phyloP scores from a whole-genome alignment of 1,284 basidiomycete species.

The Fomitiporia mediterranea region DNA sequence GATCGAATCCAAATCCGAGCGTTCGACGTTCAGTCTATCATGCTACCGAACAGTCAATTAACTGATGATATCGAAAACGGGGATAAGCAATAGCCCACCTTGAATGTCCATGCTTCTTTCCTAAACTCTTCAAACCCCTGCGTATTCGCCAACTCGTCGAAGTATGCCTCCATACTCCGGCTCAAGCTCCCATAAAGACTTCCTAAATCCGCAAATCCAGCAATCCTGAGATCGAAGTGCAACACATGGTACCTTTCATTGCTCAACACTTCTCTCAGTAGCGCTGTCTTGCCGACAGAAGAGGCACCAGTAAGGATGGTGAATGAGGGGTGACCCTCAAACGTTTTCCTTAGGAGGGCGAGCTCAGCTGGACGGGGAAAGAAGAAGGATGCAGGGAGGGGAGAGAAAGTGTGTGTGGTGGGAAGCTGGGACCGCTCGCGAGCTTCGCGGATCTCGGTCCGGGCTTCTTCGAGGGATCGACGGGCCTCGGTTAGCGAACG shows the following conservation, averaged over 20 bases:
- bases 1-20: slow-evolving; percentile 40
- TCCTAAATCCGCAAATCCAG: slow-evolving; percentile 74
- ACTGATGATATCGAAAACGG: background rate
- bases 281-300: slow-evolving; percentile 76
- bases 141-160: slow-evolving; percentile 54
- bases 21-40: slow-evolving; percentile 67
- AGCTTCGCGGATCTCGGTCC: slow-evolving; percentile 63
- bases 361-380: slow-evolving; percentile 53
- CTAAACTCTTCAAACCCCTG: slow-evolving; percentile 70
- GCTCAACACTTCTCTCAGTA: slow-evolving; percentile 72
- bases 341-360: slow-evolving; percentile 53
- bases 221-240: slow-evolving; percentile 78
- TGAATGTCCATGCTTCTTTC: slow-evolving; percentile 73
- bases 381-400: slow-evolving; percentile 64
- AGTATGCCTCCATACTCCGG: slow-evolving; percentile 77
- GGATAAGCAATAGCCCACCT: slow-evolving; percentile 37
- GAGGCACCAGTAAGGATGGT: slow-evolving; percentile 79
- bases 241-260: slow-evolving; percentile 58
- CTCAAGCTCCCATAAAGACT: slow-evolving; percentile 73
- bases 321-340: slow-evolving; percentile 71
- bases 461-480: slow-evolving; percentile 68
- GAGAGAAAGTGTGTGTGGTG: slow-evolving; percentile 73
- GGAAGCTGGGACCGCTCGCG: slow-evolving; percentile 61
- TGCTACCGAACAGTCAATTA: slow-evolving; percentile 40
- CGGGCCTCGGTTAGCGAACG: slow-evolving; percentile 73